Evolutionary conservation across 2,329 filamentous ascomycete genomes (phyloP), one percentile per base, ranked within the genome.

Genomic region (Helicocarpus griseus): DNA sequence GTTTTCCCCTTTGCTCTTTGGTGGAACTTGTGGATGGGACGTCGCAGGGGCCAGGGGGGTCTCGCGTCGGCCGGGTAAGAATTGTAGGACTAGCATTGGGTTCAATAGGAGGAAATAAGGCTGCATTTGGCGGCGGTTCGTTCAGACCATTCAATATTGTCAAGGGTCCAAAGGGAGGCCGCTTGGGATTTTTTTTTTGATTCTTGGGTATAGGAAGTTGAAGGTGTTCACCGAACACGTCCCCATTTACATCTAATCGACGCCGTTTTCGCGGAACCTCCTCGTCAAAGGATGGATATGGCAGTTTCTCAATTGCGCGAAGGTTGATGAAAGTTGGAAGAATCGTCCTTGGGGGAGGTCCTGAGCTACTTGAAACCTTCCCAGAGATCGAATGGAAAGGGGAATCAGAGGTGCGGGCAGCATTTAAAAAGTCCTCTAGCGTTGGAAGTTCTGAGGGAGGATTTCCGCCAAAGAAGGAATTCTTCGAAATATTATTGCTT

Each of bases 71-170:
- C 36, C 66, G 66, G 4, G 62, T 67, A 36, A 71, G 53, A 46
- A 70, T 65, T 29, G 65, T 63, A 3, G 65, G 61, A 26, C 69
- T 65, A 11, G 65, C 65, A 26, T 76, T 75, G 28, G 75, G 71
- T 56, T 77, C 78, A 50, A 84, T 84, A 3, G 78, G 78, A 5
- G 81, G 81, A 45, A 83, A 75, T 5, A 83, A 65, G 11, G 77
- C 75, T 43, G 78, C 78, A 62, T 82, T 77, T 7, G 80, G 80
- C 13, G 81, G 81, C 2, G 81, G 81, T 55, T 84, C 79, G 64
- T 83, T 80, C 40, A 84, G 64, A 6, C 80, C 80, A 59, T 81
- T 81, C 9, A 84, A 64, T 54, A 74, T 73, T 41, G 73, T 69
- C 56, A 75, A 68, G 22, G 71, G 67, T 22, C 70, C 65, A 58